Conservation (phyloP, 1,139 yeast genomes). For the Schwanniomyces etchellsii region DNA sequence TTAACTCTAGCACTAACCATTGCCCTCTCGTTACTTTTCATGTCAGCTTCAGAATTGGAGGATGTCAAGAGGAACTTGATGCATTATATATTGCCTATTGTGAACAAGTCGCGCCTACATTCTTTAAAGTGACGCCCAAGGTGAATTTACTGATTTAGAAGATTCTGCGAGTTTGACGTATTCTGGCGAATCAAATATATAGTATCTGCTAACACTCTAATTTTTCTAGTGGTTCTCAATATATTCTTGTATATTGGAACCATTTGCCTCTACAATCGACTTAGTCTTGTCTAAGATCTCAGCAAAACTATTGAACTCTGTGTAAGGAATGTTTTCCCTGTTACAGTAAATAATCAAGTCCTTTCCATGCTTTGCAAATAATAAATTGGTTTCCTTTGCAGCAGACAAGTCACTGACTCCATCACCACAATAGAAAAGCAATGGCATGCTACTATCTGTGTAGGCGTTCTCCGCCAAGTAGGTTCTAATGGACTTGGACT, state of each 20-base stretch:
- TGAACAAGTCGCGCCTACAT: no score
- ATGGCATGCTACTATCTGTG: conserved; percentile 32
- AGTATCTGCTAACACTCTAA: no score
- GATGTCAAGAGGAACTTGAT: conserved; percentile 1
- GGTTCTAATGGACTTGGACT: conserved; percentile 73
- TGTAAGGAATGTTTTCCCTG: conserved; percentile 75
- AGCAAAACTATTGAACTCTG: conserved; percentile 68
- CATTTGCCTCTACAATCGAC: conserved; percentile 21
- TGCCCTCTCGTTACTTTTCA: not conserved
- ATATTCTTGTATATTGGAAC: conserved; percentile 20
- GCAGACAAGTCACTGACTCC: conserved; percentile 96
- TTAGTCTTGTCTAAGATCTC: conserved; percentile 60
- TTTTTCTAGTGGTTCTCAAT: conserved; percentile 26
- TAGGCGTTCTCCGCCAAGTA: conserved; percentile 44
- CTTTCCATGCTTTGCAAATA: conserved; percentile 90
- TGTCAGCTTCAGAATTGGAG: not conserved
- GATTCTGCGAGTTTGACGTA: no score
- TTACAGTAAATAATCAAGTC: conserved; percentile 84
- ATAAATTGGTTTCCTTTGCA: conserved; percentile 86
- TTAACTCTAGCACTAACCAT: not conserved
- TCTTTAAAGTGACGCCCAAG: no score
- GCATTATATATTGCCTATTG: not conserved
- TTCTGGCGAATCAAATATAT: no score
- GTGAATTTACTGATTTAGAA: no score
- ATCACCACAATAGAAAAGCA: conserved; percentile 89